These are phyloP conservation scores for Cordyceps fumosorosea DNA, from an alignment of 2,329 filamentous ascomycete species.

Conservation along the genomic window DNA sequence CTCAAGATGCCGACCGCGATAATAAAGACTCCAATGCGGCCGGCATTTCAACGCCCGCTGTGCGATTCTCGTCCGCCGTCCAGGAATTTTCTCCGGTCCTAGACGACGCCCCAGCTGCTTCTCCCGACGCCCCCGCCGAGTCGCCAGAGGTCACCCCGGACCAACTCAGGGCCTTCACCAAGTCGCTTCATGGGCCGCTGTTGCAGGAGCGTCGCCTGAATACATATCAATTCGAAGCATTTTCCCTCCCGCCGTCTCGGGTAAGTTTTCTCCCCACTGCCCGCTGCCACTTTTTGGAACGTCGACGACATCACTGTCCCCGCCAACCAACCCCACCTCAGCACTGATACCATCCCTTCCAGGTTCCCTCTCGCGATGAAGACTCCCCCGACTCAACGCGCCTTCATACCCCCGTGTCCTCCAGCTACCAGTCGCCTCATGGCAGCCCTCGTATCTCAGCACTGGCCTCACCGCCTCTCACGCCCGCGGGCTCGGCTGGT, in stretches of 20 bases:
- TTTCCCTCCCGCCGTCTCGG: constrained; percentile 78
- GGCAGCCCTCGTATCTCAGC: constrained; percentile 61
- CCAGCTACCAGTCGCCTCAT: constrained; percentile 58
- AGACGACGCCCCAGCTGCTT: constrained; percentile 18
- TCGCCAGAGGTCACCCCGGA: constrained; percentile 45
- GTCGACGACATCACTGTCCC: background rate
- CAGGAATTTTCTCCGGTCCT: constrained; percentile 54
- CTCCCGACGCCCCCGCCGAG: constrained; percentile 20
- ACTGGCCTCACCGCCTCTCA: constrained; percentile 83
- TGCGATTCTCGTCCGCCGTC: constrained; percentile 65
- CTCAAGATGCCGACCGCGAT: constrained; percentile 9
- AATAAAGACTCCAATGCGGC: constrained; percentile 20
- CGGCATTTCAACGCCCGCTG: constrained; percentile 35
- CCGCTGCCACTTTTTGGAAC: background rate
- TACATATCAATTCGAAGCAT: constrained; percentile 83
- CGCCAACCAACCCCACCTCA: constrained; percentile 4
- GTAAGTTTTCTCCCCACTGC: constrained; percentile 46
- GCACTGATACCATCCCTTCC: constrained; percentile 8
- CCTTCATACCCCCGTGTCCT: constrained; percentile 58
- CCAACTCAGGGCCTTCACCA: constrained; percentile 64
- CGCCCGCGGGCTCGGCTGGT: constrained; percentile 64
- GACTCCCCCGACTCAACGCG: constrained; percentile 54
- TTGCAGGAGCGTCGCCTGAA: constrained; percentile 79
- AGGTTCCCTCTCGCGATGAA: constrained; percentile 57
- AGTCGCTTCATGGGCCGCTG: constrained; percentile 64